Evolutionary conservation across 192 early-diverging fungal genomes (phyloP).

Genomic region (Mortierella alpina): DNA sequence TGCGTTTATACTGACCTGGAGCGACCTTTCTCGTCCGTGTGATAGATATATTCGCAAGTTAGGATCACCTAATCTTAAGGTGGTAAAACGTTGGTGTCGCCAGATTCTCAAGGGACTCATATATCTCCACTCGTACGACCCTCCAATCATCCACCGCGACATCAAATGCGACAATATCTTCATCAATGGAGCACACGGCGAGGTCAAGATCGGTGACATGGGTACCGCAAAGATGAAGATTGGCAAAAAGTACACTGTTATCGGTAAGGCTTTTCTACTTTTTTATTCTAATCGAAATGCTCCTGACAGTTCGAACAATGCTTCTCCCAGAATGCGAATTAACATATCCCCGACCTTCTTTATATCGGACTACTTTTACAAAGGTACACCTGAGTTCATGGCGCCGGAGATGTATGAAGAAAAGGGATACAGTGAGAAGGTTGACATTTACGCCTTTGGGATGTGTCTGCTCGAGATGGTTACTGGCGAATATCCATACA

Average conservation of each 20-base stretch:
- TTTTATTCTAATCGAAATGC: not conserved
- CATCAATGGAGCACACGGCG: slow-evolving; percentile 86
- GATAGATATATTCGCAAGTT: slow-evolving; percentile 76
- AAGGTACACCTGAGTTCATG: slow-evolving; percentile 83
- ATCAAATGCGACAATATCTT: slow-evolving; percentile 91
- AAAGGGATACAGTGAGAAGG: slow-evolving; percentile 84
- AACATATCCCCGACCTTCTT: not conserved
- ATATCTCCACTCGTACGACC: slow-evolving; percentile 81
- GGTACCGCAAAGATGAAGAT: slow-evolving; percentile 88
- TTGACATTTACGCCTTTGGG: slow-evolving; percentile 88
- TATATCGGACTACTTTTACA: not conserved
- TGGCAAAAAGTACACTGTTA: slow-evolving; percentile 86
- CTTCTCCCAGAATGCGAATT: not conserved
- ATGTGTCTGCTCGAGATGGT: slow-evolving; percentile 88
- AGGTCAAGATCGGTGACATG: slow-evolving; percentile 89
- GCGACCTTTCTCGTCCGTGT: not conserved
- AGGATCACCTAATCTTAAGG: slow-evolving; percentile 75
- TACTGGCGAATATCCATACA: slow-evolving; percentile 86
- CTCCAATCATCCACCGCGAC: slow-evolving; percentile 86
- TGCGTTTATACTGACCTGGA: not conserved
- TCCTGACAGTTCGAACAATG: not conserved
- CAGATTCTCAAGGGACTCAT: slow-evolving; percentile 83
- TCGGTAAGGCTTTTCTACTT: slow-evolving; percentile 59
- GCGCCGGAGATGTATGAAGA: slow-evolving; percentile 91
- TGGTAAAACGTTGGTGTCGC: slow-evolving; percentile 81